Evolutionary conservation across 23 red algal genomes (phyloP), one percentile per base, ranked within the genome.

Genomic region (Gracilariopsis chorda): DNA sequence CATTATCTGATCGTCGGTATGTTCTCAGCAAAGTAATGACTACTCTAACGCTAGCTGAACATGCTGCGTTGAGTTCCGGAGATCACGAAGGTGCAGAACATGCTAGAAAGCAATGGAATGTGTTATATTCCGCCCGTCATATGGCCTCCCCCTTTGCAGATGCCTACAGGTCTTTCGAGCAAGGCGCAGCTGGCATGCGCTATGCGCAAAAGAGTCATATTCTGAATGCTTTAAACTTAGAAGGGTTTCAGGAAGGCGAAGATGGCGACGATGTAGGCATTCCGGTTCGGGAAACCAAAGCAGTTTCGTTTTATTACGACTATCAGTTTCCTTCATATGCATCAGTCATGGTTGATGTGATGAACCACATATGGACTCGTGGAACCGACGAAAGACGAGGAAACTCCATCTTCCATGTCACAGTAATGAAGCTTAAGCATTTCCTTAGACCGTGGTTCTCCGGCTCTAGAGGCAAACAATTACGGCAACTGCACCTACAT

Each of bases 281-380:
- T 21, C 37, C 12, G 20, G 42, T 8, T 3, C 16, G 7, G 52
- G 49, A 9, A 58, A n/a, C 7, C 43, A 36, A 59, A 59, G 43
- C 32, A 17, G 77, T 58, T 30, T 81, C 47, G 3, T 81, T 23
- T 19, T 37, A 59, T 36, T 59, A 81, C 28, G 77, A 81, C 27
- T 81, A 58, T 48, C 8, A 7, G 3, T 32, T 81, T 20, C 77
- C 47, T 14, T 49, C 7, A 33, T 81, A 81, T 32, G 36, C 41
- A 21, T 81, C 49, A 4, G 77, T 59, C 35, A 81, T 81, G 52
- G 3, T 81, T 1, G 77, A 81, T 30, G 3, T 81, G 19, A 81
- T 81, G n/a, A 81, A 7, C 29, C 36, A 51, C 7, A 59, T 81
- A 2, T 39, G 48, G 48, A 51, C 20, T 27, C 10, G 77, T 11